Base-by-base conservation (phyloP, 2,329 filamentous ascomycete genomes). In the Teratosphaeria epicoccoides region DNA sequence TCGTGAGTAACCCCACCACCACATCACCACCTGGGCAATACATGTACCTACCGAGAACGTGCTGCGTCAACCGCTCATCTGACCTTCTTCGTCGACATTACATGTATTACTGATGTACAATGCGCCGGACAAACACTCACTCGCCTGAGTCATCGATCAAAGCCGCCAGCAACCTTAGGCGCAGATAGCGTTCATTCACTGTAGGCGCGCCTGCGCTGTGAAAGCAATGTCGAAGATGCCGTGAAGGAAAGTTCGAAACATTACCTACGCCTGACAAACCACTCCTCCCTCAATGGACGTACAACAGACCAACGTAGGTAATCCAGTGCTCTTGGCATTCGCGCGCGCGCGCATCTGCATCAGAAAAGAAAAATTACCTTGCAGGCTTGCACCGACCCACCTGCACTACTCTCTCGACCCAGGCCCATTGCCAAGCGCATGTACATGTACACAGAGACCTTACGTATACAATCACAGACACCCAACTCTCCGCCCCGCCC, bases 401-500 rank as follows among this genome's bases (percentile, higher is more conserved):
- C 33, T 22, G 5, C 33, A 24, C 12, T 9, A 14, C 43, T 17
- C 22, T 46, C 11, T 11, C 22, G 6, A 14, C 2, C 40, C 43
- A 23, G 24, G 22, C 23, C 14, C 20, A 46, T 24, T 17, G n/a
- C 43, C 23, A 26, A 24, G 14, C 24, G 6, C 43, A 45, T 6
- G 29, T 37, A 29, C 43, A 11, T 44, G n/a, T n/a, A 4, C 44
- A 28, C 44, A 24, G 23, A 14, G 20, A 28, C 25, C 44, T 46
- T 28, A 46, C 44, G 20, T n/a, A 23, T 49, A 20, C 33, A 23
- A n/a, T 49, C 47, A 43, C 55, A 58, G 54, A 49, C 48, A 28
- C 40, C 29, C 28, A 45, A 49, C 40, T 44, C 47, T 20, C 51
- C 49, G 43, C 26, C 47, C 45, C 55, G 33, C 3, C 7, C 47